Evolutionary conservation across 2,329 filamentous ascomycete genomes (phyloP).

Genomic region (Hirsutella minnesotensis): DNA sequence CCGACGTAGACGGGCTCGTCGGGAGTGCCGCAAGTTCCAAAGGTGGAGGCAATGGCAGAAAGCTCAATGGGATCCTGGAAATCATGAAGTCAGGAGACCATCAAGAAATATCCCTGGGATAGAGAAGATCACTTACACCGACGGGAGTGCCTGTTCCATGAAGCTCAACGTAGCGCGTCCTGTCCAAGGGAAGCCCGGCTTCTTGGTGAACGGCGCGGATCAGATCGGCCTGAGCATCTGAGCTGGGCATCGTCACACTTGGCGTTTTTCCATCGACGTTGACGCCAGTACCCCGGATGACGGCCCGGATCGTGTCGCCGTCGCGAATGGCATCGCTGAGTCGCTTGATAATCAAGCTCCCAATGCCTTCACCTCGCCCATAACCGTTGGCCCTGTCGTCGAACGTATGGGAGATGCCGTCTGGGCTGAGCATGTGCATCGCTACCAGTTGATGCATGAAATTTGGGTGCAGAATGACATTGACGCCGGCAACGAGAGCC

Average conservation of each 20-base stretch:
- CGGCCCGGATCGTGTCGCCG: conserved; percentile 27
- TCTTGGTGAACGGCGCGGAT: conserved; percentile 17
- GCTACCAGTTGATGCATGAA: conserved; percentile 16
- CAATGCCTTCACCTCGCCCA: conserved; percentile 34
- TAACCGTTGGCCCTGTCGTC: conserved; percentile 36
- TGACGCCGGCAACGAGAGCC: conserved; percentile 17
- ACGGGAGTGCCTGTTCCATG: conserved; percentile 26
- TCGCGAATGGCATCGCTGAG: conserved; percentile 33
- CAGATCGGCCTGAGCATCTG: conserved; percentile 16
- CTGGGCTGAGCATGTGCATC: conserved; percentile 21
- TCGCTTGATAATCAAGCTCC: conserved; percentile 31
- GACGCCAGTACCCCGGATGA: conserved; percentile 22
- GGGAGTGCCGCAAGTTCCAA: conserved; percentile 6
- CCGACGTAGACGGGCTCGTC: conserved; percentile 13
- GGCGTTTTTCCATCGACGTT: conserved; percentile 30
- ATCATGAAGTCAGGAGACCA: background rate
- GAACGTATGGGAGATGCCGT: conserved; percentile 22
- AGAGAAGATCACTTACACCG: conserved; percentile 9
- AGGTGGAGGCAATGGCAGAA: conserved; percentile 18
- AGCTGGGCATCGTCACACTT: conserved; percentile 27
- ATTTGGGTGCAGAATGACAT: conserved; percentile 16
- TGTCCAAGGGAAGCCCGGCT: conserved; percentile 9
- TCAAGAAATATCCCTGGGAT: background rate
- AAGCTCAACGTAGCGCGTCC: conserved; percentile 22
- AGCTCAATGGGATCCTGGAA: conserved; percentile 21